Evolutionary conservation across 2,329 filamentous ascomycete genomes (phyloP), one percentile per base, ranked within the genome.

Genomic region (Tolypocladium amazonense): DNA sequence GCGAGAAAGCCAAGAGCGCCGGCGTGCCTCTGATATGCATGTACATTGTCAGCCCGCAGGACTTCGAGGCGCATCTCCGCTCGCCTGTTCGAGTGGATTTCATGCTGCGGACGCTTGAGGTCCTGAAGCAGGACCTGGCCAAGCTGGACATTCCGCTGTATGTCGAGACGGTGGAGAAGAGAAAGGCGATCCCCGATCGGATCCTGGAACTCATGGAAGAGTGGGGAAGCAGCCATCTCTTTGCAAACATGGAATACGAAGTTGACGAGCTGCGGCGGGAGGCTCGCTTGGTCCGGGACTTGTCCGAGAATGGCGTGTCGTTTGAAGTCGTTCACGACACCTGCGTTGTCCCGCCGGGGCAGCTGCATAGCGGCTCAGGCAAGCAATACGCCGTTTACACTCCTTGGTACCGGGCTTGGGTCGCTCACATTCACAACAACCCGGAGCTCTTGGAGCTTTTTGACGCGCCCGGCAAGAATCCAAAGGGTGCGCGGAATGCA

Each of bases 241-340:
- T 86, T 67, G 86, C 88, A 56, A 96, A 96, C 69, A 84, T 92
- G 60, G 92, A 96, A 70, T 96, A 96, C 67, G 92, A 96, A 71
- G 90, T 95, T 0, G 92, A 97, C 69, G 92, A 96, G 74, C 74
- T 96, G 60, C 79, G 92, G 52, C 80, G 92, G 7, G 92, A 97
- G 67, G 84, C 86, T 1, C 78, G 77, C 35, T 74, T 96, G 67
- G 80, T 90, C 1, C 80, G 76, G 35, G 71, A 79, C 47, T 83
- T 88, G 61, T 73, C 87, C 1, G 79, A 85, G 20, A 81, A 81
- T 15, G 87, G 83, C 0, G 83, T 93, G 55, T 79, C 81, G 1
- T 86, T 95, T 65, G 81, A 87, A n/a, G 82, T 87, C 0, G 79
- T 88, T 1, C 89, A 92, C 62, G 92, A 96, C 71, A 90, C 88